Evolutionary conservation across 2,329 filamentous ascomycete genomes (phyloP), one percentile per base, ranked within the genome.

Genomic region (Lojkania enalia): DNA sequence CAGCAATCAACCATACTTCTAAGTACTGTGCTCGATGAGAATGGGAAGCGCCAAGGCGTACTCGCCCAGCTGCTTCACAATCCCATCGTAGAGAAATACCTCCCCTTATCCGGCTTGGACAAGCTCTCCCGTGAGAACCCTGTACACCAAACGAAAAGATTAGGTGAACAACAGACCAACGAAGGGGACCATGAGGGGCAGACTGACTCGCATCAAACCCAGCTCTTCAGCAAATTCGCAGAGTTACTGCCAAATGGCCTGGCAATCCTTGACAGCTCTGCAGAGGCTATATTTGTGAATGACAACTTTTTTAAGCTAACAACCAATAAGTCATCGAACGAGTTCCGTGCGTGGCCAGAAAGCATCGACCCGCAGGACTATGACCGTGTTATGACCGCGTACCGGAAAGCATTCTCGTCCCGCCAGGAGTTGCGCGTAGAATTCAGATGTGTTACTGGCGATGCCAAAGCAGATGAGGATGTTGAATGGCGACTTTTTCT

Each of bases 261-360:
- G 9, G 74, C 73, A 2, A 75, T 76, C 23, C 60, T 76, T 4
- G 71, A 75, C 46, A 67, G 68, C 35, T 63, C 71, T 14, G 72
- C 72, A 1, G 70, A 73, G 27, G 71, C 72, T 6, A 58, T 76
- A 6, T 76, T 74, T 39, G 74, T 76, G 11, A 76, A 76, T 39
- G 69, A 74, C 39, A 65, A 67, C 36, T 76, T 75, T 50, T 74
- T 73, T 52, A 61, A 68, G 16, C 60, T 76, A n/a, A 76, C 74
- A 0, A 74, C 71, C 0, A 71, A 73, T 44, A 63, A 64, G 25
- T 59, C 63, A 15, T 58, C 63, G 0, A 66, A 71, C 20, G 63
- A 67, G 1, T 76, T 76, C 44, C 72, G 64, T 11, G 66, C 70
- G 3, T 76, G 73, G 73, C 73, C 73, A 0, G 69, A 75, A 40